These are phyloP conservation scores for Ophioceras dolichostomum DNA, from an alignment of 2,329 filamentous ascomycete species.

Conservation along the genomic window DNA sequence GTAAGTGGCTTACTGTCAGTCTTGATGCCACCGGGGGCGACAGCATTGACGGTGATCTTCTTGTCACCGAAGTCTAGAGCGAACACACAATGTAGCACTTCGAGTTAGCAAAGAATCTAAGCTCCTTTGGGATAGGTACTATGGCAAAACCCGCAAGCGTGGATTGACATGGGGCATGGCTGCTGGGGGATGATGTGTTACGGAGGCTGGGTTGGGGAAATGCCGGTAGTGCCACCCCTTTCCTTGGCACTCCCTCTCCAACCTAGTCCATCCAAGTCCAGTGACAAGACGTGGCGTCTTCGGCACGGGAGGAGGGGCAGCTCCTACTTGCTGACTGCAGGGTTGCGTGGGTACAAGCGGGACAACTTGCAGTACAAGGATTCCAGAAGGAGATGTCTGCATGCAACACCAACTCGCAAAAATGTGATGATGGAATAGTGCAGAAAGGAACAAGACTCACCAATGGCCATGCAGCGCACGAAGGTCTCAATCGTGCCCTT, in stretches of 20 bases:
- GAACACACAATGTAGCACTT: too few species aligned
- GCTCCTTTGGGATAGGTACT: too few species aligned
- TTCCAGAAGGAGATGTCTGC: too few species aligned
- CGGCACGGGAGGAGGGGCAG: not conserved
- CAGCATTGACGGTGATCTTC: constrained; percentile 23
- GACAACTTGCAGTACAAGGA: too few species aligned
- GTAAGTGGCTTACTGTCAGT: constrained; percentile 11
- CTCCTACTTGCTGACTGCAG: too few species aligned
- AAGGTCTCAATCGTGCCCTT: constrained; percentile 23
- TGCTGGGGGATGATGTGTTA: not conserved
- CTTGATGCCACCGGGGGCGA: constrained; percentile 21
- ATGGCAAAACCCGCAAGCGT: too few species aligned
- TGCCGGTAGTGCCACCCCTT: not conserved
- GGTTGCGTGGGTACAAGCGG: too few species aligned
- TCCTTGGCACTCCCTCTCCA: too few species aligned
- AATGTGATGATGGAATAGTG: not conserved
- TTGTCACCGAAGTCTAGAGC: constrained; percentile 20
- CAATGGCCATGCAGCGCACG: constrained; percentile 15
- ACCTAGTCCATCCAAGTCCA: too few species aligned
- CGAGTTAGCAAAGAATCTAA: not conserved
- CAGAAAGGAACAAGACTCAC: constrained; percentile 4
- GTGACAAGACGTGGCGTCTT: not conserved
- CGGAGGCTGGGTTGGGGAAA: constrained; percentile 2
- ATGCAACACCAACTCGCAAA: too few species aligned
- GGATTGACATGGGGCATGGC: too few species aligned